Conservation (phyloP, 139 green algal species). For the Chlamydomonas incerta region DNA sequence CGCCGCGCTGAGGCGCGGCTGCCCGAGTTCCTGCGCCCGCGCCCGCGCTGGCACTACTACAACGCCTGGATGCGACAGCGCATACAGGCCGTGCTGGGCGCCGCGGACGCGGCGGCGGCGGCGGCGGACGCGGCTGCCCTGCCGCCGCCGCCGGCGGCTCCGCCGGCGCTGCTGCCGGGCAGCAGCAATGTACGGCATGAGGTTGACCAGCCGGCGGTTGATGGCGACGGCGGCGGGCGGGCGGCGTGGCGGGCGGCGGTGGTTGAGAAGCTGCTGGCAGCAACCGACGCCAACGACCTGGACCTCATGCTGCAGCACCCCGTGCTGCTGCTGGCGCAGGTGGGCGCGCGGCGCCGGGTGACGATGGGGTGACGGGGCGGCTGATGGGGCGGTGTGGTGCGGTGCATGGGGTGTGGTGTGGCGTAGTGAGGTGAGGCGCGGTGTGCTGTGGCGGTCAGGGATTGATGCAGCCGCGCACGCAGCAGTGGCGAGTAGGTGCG, state of each 20-base stretch:
- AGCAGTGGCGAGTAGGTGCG: no score
- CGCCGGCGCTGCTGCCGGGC: no score
- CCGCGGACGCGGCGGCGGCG: no score
- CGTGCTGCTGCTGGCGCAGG: slow-evolving; percentile 53
- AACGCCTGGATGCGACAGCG: slow-evolving; percentile 75
- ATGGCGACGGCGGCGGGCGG: background rate
- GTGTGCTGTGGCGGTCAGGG: no score
- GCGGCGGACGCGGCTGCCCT: background rate
- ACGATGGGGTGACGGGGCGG: background rate
- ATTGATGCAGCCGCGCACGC: no score
- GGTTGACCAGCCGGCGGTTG: no score
- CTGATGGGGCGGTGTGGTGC: no score
- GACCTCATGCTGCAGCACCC: slow-evolving; percentile 83
- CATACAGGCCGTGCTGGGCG: background rate
- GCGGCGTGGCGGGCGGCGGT: slow-evolving; percentile 71
- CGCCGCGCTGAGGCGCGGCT: slow-evolving; percentile 32
- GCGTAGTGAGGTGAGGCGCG: no score
- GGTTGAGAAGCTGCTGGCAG: slow-evolving; percentile 77
- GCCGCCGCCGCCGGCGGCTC: no score
- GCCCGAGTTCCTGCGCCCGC: slow-evolving; percentile 66
- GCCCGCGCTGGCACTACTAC: slow-evolving; percentile 84
- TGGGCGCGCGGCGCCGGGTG: background rate
- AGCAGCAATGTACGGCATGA: no score
- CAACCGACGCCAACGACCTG: slow-evolving; percentile 78
- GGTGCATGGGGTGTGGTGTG: no score